phyloP scores from a whole-genome alignment of 1,284 basidiomycete species.

The Schizophyllum commune region DNA sequence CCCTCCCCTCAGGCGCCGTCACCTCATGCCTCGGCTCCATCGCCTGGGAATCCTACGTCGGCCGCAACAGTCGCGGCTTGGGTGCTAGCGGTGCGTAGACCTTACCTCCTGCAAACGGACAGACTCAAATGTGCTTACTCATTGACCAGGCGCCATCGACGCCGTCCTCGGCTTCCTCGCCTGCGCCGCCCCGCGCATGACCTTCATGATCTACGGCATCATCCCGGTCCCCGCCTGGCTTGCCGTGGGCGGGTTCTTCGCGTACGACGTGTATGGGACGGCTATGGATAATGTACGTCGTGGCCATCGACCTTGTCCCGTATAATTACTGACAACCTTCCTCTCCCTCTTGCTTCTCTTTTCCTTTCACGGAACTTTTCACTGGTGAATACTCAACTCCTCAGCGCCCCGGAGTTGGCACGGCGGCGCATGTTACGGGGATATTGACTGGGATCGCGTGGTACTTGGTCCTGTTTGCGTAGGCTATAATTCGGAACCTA shows the following conservation, averaged over 20 bases:
- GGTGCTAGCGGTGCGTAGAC: conserved; percentile 65
- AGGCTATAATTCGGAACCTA: no score
- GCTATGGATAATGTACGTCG: conserved; percentile 28
- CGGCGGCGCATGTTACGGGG: not conserved
- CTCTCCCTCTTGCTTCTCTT: no score
- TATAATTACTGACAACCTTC: no score
- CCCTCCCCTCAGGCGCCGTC: not conserved
- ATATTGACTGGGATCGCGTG: not conserved
- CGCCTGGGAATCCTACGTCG: conserved; percentile 50
- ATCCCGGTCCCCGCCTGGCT: conserved; percentile 83
- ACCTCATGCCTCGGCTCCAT: conserved; percentile 46
- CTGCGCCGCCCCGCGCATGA: conserved; percentile 59
- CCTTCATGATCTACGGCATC: conserved; percentile 76
- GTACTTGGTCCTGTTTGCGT: not conserved
- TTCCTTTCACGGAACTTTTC: no score
- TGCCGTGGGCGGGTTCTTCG: conserved; percentile 67
- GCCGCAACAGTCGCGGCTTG: conserved; percentile 41
- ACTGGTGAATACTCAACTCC: no score
- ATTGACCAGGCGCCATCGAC: conserved; percentile 59
- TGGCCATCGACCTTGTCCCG: not conserved
- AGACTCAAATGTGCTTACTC: no score
- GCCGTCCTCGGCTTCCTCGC: conserved; percentile 67
- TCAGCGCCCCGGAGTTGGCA: not conserved
- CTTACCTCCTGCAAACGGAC: no score
- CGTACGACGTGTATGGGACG: conserved; percentile 59